Base-by-base conservation (phyloP, 176 grass and related monocot species). In the Urochloa ruziziensis region DNA sequence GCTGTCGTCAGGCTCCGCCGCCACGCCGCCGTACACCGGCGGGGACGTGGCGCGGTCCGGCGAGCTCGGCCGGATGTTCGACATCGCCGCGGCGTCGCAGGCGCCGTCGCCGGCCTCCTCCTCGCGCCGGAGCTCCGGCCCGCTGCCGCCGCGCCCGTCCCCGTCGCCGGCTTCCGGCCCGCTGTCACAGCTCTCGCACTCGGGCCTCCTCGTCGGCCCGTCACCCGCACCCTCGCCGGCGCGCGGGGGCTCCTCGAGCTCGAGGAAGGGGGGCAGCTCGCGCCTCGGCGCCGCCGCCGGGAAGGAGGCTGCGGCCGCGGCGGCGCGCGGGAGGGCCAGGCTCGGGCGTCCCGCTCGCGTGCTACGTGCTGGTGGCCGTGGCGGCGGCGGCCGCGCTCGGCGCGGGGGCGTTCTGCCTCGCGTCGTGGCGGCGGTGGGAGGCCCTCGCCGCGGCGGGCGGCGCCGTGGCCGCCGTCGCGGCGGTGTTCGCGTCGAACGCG, bases 11-110 rank as follows among this genome's bases (percentile, higher is more conserved):
- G 91, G 87, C 17, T 88, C 93, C 8, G 70, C 44, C 56, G 79
- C 88, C 79, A 90, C 92, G 74, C 85, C 78, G 63, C 93, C 93
- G 36, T 98, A 95, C 89, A 98, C 92, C 9, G 96, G 96, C 62
- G 96, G 96, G 3, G 93, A 98, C 81, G 77, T 88, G 12, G 40
- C 74, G 34, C 84, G 87, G 32, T 95, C 96, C 1, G 96, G 93
- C 2, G 96, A 98, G 67, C 85, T 95, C 5, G 96, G 89, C 19
- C 91, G 93, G 62, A 98, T 98, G 96, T 98, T 98, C 71, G 92
- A 97, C 68, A 88, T 97, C 84, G 17, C 79, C 40, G 58, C 57
- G 58, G 29, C 69, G 34, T 49, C 79, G 43, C 74, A 77, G 57
- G 80, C 67, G 53, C 17, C 78, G 43, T 79, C 88, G 2, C 79